Percentiles rank a stretch among this genome's conserved stretches.
These are phyloP conservation scores for Solanum piurae DNA, from an alignment of 257 asterid genomes.

Conservation along the genomic window DNA sequence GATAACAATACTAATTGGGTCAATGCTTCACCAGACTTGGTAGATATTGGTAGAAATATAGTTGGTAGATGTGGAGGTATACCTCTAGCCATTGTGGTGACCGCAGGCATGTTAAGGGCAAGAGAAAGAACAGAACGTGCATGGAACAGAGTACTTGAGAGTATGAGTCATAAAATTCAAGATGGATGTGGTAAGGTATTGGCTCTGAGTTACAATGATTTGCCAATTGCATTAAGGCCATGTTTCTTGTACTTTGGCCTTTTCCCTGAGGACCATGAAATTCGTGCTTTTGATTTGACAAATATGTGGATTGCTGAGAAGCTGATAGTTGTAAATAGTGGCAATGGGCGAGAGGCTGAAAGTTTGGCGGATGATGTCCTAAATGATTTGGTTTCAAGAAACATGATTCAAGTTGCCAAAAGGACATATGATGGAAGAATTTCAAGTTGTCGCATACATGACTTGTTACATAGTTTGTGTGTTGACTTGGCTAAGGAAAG, in stretches of 20 bases:
- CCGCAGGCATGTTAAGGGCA: neutral
- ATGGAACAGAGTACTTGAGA: neutral
- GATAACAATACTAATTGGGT: neutral
- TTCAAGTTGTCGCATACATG: neutral
- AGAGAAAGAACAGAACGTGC: neutral
- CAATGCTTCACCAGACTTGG: neutral
- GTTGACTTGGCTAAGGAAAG: neutral
- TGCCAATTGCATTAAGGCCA: neutral
- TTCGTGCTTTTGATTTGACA: neutral
- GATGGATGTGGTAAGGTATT: neutral
- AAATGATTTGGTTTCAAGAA: neutral
- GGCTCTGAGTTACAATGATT: neutral
- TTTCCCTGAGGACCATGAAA: neutral
- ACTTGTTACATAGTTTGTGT: neutral
- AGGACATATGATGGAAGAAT: neutral
- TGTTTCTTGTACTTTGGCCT: neutral
- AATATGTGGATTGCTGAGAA: slow-evolving; percentile 1
- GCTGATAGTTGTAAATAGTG: neutral
- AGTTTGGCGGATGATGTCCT: neutral
- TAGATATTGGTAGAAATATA: neutral
- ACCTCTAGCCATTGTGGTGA: neutral
- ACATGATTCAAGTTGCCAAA: neutral
- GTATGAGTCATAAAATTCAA: neutral
- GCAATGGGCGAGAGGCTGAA: neutral
- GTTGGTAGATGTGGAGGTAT: neutral